Conservation (phyloP, 2,329 filamentous ascomycete genomes). For the Neofusicoccum parvum region DNA sequence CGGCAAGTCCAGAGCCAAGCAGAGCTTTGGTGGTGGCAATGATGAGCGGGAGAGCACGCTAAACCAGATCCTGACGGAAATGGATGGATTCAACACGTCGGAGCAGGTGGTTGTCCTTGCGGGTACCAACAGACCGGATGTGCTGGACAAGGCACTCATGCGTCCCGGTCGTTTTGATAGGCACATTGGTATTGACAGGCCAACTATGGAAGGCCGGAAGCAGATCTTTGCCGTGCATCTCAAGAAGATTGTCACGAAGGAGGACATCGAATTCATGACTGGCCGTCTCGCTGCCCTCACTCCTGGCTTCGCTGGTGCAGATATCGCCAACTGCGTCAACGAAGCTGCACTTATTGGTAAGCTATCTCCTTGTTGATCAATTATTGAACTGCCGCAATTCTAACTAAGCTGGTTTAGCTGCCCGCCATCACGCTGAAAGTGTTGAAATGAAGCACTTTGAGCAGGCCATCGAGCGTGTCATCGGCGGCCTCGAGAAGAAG, state of each 20-base stretch:
- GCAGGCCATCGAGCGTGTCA: constrained; percentile 94
- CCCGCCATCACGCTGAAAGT: constrained; percentile 75
- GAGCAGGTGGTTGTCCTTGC: constrained; percentile 97
- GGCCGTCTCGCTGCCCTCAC: constrained; percentile 90
- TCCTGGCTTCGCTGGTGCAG: constrained; percentile 93
- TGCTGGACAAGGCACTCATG: constrained; percentile 94
- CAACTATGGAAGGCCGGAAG: constrained; percentile 94
- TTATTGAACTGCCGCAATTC: constrained; percentile 26
- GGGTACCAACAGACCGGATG: constrained; percentile 92
- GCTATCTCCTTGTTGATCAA: constrained; percentile 34
- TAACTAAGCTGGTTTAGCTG: constrained; percentile 65
- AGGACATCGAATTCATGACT: constrained; percentile 83
- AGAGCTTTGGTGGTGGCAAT: constrained; percentile 84
- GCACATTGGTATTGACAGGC: constrained; percentile 91
- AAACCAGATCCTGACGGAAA: constrained; percentile 97
- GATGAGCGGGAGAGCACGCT: constrained; percentile 96
- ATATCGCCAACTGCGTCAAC: constrained; percentile 98
- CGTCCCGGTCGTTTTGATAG: constrained; percentile 95
- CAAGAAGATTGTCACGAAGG: constrained; percentile 89
- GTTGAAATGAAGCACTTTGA: constrained; percentile 93
- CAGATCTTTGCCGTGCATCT: constrained; percentile 96
- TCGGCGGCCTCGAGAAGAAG: constrained; percentile 96
- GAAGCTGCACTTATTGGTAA: constrained; percentile 94
- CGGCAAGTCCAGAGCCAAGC: constrained; percentile 83
- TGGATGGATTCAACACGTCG: constrained; percentile 98